Percentiles rank a stretch among this genome's conserved stretches.
Conservation (phyloP, 139 green algal genomes). For the Coelastrella sp. region DNA sequence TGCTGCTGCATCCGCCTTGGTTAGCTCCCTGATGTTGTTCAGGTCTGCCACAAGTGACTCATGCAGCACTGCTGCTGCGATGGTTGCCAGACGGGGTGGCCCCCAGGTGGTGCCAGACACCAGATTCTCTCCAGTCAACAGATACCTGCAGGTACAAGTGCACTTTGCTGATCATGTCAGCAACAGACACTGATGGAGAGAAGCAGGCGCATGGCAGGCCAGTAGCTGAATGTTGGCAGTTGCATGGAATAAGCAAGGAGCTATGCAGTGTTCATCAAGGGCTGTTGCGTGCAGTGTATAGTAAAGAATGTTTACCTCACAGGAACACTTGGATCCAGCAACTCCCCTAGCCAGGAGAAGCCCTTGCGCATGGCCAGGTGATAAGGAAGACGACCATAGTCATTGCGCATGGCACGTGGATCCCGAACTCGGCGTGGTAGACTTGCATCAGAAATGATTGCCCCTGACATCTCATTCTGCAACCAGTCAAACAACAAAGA, state of each 20-base stretch:
- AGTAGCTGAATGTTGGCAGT: too few relatives aligned
- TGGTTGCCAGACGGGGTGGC: constrained; percentile 46
- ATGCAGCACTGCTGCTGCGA: constrained; percentile 48
- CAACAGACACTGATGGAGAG: too few relatives aligned
- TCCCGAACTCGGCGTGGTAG: constrained; percentile 25
- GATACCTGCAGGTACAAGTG: constrained; percentile 30
- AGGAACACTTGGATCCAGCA: constrained; percentile 48
- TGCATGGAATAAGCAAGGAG: too few relatives aligned
- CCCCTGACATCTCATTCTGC: constrained; percentile 45
- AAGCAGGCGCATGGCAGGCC: too few relatives aligned
- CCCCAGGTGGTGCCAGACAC: constrained; percentile 15
- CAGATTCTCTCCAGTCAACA: constrained; percentile 42
- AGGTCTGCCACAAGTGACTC: constrained; percentile 42
- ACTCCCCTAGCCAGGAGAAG: constrained; percentile 45
- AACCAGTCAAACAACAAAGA: neutral
- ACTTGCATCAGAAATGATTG: constrained; percentile 2
- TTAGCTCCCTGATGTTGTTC: neutral
- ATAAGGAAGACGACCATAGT: constrained; percentile 48
- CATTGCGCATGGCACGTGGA: constrained; percentile 50
- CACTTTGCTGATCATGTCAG: neutral
- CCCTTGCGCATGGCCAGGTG: constrained; percentile 50
- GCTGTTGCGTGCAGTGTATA: neutral
- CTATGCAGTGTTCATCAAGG: neutral
- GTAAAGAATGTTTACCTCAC: constrained; percentile 23
- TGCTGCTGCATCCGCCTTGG: constrained; percentile 24